A percentile compares a stretch with the other conserved stretches of the same genome.
These are phyloP conservation scores for Lachnellula cervina DNA, from an alignment of 2,329 filamentous ascomycete species.

Conservation along the genomic window DNA sequence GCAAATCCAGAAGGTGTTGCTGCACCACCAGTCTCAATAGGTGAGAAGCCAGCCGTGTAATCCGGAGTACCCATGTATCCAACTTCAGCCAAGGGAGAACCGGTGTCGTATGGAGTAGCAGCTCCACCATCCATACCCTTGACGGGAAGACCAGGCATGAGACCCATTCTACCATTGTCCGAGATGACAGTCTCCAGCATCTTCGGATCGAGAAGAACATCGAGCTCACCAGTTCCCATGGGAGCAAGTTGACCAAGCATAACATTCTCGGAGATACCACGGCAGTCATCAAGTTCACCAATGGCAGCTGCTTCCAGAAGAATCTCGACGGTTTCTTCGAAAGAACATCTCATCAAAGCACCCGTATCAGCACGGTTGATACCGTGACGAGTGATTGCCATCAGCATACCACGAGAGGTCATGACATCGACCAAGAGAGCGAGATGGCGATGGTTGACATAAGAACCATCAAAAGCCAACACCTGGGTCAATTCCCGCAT, in stretches of 20 bases:
- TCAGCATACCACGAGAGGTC: conserved; percentile 96
- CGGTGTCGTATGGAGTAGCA: conserved; percentile 89
- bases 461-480: conserved; percentile 96
- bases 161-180: conserved; percentile 80
- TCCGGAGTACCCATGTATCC: conserved; percentile 60
- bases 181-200: conserved; percentile 71
- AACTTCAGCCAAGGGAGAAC: conserved; percentile 71
- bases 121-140: conserved; percentile 77
- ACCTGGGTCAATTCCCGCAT: conserved; percentile 94
- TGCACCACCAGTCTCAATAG: conserved; percentile 70
- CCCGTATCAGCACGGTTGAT: conserved; percentile 96
- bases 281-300: conserved; percentile 83
- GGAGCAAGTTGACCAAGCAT: conserved; percentile 96
- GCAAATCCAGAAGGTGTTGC: conserved; percentile 62
- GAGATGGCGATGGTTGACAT: conserved; percentile 97
- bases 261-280: conserved; percentile 93
- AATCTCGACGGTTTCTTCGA: conserved; percentile 98
- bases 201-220: conserved; percentile 74
- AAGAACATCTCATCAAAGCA: conserved; percentile 88
- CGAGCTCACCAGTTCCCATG: conserved; percentile 86
- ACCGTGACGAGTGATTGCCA: conserved; percentile 96
- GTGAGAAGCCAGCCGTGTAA: conserved; percentile 63
- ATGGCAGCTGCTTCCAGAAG: conserved; percentile 96
- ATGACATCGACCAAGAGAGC: conserved; percentile 94
- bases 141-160: conserved; percentile 73